Base-by-base conservation (phyloP, 352 stramenopile genomes). In the Phytophthora citricola region DNA sequence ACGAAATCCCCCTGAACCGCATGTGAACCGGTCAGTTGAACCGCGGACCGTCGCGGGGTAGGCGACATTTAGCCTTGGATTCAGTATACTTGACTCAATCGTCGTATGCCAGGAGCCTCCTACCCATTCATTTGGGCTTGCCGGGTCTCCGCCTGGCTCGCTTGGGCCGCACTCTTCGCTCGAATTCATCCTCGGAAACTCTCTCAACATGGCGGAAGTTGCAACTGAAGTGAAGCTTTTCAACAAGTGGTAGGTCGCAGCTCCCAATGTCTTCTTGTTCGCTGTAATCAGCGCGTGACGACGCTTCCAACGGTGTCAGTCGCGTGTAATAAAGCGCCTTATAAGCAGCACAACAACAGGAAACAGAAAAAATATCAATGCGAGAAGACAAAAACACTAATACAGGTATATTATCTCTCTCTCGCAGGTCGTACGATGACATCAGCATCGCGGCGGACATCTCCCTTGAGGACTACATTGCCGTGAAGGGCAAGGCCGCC, bases 381-480 rank as follows among this genome's bases (percentile, higher is more conserved):
- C 24, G 53, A 63, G 43, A 52, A 59, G 20, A 17, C 46, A 22
- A n/a, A 24, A 57, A 59, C 38, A 49, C 66, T 71, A 68, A 78
- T 62, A 34, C 60, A 49, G 73, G 24, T 71, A 4, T 26, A 36
- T 4, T 36, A 12, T 36, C 11, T 36, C 15, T 41, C 60, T 27
- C 40, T 22, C 58, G 34, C 74, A 97, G 94, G 97, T 98, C 89
- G 71, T 99, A 99, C 81, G 97, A 99, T 88, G 97, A 99, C 78
- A 98, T 99, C 75, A 98, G 98, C 83, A 90, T 99, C 78, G 93
- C 79, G 66, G 71, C 90, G 64, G 98, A 99, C 84, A 98, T 99
- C 76, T 98, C 97, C 41, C 92, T 99, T 24, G 90, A 98, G 83
- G 98, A 99, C 86, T 99, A 99, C 95, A 98, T 99, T 73, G 98